phyloP scores from a whole-genome alignment of 768 basidiomycete genomes.

The Mycena floridula region DNA sequence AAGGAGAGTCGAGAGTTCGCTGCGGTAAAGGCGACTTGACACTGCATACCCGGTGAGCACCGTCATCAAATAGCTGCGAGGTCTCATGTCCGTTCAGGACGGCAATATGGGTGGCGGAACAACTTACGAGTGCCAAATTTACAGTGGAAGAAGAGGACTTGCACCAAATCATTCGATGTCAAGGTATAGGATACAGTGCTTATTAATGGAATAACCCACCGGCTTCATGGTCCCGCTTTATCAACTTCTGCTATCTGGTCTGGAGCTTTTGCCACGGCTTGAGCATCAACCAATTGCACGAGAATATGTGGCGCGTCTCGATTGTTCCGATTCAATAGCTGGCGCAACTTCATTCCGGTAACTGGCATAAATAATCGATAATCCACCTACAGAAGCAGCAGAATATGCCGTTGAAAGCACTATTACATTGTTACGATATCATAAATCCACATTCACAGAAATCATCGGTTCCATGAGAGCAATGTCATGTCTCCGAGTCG shows the following conservation, averaged over 20 bases:
- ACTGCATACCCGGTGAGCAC: conserved; percentile 57
- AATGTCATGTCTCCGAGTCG: conserved; percentile 84
- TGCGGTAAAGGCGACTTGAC: conserved; percentile 51
- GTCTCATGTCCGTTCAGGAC: conserved; percentile 29
- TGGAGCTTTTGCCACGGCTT: too few relatives aligned
- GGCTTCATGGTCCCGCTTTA: too few relatives aligned
- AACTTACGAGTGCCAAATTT: conserved; percentile 64
- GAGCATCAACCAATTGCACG: too few relatives aligned
- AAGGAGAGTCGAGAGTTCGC: conserved; percentile 53
- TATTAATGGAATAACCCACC: conserved; percentile 1
- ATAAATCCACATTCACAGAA: too few relatives aligned
- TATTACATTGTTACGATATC: too few relatives aligned
- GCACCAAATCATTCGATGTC: conserved; percentile 44
- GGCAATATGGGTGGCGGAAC: conserved; percentile 69
- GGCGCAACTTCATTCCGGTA: too few relatives aligned
- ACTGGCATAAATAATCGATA: neutral
- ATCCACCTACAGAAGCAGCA: neutral
- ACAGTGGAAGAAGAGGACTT: conserved; percentile 39
- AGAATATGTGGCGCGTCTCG: too few relatives aligned
- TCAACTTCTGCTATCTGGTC: too few relatives aligned
- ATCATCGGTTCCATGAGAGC: conserved; percentile 74
- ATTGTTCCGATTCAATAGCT: too few relatives aligned
- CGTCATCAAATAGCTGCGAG: neutral
- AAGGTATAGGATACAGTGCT: conserved; percentile 51
- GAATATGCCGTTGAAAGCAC: neutral